Evolutionary conservation across 192 early-diverging fungal genomes (phyloP).

Genomic region (Obelidium mucronatum): DNA sequence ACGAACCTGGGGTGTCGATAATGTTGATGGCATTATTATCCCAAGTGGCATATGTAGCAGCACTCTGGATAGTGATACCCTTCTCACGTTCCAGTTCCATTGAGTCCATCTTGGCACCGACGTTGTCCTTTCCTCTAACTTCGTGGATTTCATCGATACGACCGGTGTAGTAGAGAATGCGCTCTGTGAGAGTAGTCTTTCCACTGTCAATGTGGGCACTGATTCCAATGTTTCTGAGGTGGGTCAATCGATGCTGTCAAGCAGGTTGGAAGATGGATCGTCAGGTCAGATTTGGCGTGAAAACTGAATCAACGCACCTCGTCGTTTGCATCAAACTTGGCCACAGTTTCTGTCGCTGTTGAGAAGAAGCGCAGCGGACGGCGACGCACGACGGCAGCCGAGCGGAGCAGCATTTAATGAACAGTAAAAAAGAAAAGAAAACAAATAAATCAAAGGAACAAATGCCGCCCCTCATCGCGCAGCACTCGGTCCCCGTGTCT

Average conservation of each 20-base stretch:
- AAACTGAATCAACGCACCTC: background rate
- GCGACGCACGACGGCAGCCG: too few species aligned
- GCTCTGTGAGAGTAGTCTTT: conserved; percentile 94
- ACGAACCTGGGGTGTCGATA: conserved; percentile 91
- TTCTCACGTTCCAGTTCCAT: conserved; percentile 99
- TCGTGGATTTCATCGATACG: conserved; percentile 85
- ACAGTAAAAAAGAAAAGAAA: conserved; percentile 17
- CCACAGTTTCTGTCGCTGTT: background rate
- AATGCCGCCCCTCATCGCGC: background rate
- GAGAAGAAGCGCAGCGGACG: conserved; percentile 6
- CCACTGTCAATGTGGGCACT: conserved; percentile 96
- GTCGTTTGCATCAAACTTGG: conserved; percentile 17
- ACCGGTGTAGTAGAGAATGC: conserved; percentile 98
- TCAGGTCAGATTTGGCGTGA: background rate
- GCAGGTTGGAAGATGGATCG: background rate
- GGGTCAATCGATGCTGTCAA: conserved; percentile 37
- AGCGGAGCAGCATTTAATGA: background rate
- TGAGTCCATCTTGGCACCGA: conserved; percentile 99
- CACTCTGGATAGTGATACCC: conserved; percentile 96
- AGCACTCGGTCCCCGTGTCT: background rate
- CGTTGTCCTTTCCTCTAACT: conserved; percentile 79
- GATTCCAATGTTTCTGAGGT: conserved; percentile 59
- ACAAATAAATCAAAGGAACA: conserved; percentile 4
- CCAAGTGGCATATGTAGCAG: conserved; percentile 87
- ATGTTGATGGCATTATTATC: conserved; percentile 78